These are phyloP conservation scores for Trichoderma koningiopsis DNA, from an alignment of 2,329 filamentous ascomycete genomes.

Conservation along the genomic window DNA sequence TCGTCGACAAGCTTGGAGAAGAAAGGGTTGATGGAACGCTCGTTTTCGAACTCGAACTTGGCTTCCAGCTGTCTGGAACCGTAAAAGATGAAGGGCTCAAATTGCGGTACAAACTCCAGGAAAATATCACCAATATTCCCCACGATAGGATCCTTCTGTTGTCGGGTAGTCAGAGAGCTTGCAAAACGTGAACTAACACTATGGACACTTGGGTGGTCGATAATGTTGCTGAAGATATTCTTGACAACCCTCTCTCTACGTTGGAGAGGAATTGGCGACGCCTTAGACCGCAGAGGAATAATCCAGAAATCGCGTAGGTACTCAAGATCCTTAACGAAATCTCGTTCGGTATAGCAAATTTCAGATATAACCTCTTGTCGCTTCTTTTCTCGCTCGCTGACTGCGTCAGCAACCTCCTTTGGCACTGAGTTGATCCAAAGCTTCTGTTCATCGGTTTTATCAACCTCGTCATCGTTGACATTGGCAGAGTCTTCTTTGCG, in stretches of 20 bases:
- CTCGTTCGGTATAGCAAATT: constrained; percentile 96
- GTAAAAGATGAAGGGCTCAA: constrained; percentile 95
- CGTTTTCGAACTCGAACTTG: constrained; percentile 97
- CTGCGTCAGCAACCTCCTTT: constrained; percentile 88
- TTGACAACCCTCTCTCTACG: constrained; percentile 88
- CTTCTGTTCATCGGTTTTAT: constrained; percentile 93
- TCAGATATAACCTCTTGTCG: constrained; percentile 97
- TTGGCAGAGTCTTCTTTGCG: constrained; percentile 62
- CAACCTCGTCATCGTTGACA: constrained; percentile 75
- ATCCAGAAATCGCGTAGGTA: constrained; percentile 99
- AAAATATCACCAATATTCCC: constrained; percentile 92
- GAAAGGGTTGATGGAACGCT: constrained; percentile 79
- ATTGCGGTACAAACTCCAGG: constrained; percentile 85
- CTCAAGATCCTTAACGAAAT: constrained; percentile 98
- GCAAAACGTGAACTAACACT: constrained; percentile 87
- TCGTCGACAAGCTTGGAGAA: constrained; percentile 95
- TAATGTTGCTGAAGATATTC: constrained; percentile 93
- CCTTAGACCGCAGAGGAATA: constrained; percentile 77
- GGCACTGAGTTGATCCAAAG: constrained; percentile 99
- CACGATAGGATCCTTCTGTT: constrained; percentile 89
- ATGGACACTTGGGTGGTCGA: constrained; percentile 80
- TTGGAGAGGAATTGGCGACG: constrained; percentile 85
- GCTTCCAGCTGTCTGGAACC: constrained; percentile 94
- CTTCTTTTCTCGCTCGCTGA: constrained; percentile 92
- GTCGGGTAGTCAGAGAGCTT: constrained; percentile 82